Conservation (phyloP, 2,329 filamentous ascomycete genomes). For the Fusarium floridanum region DNA sequence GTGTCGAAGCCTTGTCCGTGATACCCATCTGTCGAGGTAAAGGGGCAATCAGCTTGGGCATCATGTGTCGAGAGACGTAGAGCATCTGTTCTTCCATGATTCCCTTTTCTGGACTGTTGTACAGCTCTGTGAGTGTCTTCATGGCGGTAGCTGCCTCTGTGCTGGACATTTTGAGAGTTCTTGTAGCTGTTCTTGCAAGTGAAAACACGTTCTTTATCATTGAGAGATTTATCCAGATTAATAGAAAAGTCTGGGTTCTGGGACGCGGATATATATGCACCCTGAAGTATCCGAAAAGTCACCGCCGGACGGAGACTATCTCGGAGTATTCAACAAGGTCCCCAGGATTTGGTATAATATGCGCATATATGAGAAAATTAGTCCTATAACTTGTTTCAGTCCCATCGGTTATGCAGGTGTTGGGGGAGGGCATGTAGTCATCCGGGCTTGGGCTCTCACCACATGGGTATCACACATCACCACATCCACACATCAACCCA, state of each 20-base stretch:
- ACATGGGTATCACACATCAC: not conserved
- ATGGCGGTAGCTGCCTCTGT: constrained; percentile 4
- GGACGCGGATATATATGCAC: constrained; percentile 5
- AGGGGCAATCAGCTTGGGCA: constrained; percentile 34
- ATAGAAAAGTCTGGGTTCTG: not conserved
- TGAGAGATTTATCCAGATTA: not conserved
- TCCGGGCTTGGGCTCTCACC: not conserved
- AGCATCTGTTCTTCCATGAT: constrained; percentile 33
- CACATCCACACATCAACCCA: not conserved
- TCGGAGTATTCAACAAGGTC: constrained; percentile 19
- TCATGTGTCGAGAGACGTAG: constrained; percentile 34
- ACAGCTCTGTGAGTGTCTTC: constrained; percentile 34
- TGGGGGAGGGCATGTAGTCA: not conserved
- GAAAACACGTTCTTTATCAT: not conserved
- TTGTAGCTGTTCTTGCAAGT: not conserved
- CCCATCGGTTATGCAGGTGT: not conserved
- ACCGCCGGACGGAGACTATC: constrained; percentile 27
- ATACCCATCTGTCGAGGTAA: constrained; percentile 47
- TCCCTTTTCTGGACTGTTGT: constrained; percentile 25
- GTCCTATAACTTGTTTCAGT: not conserved
- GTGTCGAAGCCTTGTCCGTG: constrained; percentile 29
- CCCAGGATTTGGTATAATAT: not conserved
- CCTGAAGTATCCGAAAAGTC: constrained; percentile 38
- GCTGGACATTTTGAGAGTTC: constrained; percentile 20
- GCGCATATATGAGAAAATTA: not conserved